phyloP scores from a whole-genome alignment of 768 basidiomycete species.

The Hortiboletus flavorubellus region DNA sequence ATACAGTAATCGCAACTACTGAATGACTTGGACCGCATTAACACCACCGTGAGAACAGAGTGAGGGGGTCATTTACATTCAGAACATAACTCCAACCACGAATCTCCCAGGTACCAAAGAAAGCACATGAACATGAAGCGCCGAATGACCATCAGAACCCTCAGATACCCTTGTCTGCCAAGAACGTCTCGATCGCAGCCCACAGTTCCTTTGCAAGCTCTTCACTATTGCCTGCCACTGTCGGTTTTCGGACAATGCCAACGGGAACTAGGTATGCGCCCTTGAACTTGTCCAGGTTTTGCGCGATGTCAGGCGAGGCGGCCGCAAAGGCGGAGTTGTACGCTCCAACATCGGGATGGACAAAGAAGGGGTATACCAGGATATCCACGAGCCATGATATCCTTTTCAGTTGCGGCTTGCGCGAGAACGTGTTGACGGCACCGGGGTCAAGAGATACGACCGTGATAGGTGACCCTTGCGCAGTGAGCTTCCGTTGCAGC shows the following conservation, averaged over 20 bases:
- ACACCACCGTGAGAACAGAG: too few species aligned
- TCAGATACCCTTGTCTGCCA: conserved; percentile 24
- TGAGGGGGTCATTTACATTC: too few species aligned
- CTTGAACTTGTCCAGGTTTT: conserved; percentile 23
- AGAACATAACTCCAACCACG: too few species aligned
- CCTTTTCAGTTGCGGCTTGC: conserved; percentile 15
- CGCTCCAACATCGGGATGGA: conserved; percentile 22
- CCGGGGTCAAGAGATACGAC: conserved; percentile 32
- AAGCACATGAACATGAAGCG: background rate
- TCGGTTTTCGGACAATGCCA: conserved; percentile 12
- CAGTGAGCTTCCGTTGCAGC: conserved; percentile 43
- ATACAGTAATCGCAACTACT: background rate
- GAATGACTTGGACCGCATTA: too few species aligned
- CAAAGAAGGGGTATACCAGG: conserved; percentile 17
- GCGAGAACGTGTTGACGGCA: conserved; percentile 30
- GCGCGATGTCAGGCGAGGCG: conserved; percentile 21
- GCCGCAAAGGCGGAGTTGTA: conserved; percentile 31
- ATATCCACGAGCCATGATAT: conserved; percentile 22
- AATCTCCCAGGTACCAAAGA: too few species aligned
- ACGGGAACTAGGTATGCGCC: conserved; percentile 33
- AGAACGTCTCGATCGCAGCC: conserved; percentile 24
- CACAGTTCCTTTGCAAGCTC: conserved; percentile 29
- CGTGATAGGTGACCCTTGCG: conserved; percentile 26
- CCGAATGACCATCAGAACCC: background rate
- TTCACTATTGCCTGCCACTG: conserved; percentile 15